Conservation (phyloP, 257 asterid genomes). For the Paulownia fortunei region DNA sequence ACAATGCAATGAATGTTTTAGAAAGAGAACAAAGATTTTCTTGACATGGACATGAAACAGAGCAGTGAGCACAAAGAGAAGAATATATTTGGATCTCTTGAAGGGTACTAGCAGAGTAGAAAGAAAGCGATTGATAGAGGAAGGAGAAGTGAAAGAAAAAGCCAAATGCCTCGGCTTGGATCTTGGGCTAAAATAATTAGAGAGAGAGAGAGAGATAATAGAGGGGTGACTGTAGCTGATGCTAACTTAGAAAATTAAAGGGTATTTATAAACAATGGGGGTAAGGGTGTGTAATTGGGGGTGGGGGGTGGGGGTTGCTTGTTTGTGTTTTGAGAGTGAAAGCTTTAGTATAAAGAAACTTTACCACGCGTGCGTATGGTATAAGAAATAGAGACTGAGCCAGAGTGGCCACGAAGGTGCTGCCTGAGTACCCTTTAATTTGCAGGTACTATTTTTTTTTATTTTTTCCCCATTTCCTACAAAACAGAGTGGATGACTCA, state of each 20-base stretch:
- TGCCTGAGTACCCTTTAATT: conserved; percentile 30
- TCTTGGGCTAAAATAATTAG: conserved; percentile 44
- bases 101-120: conserved; percentile 30
- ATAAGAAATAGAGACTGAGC: conserved; percentile 1
- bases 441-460: not conserved
- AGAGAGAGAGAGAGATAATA: conserved; percentile 10
- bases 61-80: not conserved
- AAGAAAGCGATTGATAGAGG: conserved; percentile 24
- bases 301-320: not conserved
- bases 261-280: not conserved
- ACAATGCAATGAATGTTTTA: not conserved
- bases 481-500: conserved; percentile 8
- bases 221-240: conserved; percentile 24
- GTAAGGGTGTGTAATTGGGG: too few relatives aligned
- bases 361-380: conserved; percentile 49
- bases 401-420: conserved; percentile 44
- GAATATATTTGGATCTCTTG: conserved; percentile 19
- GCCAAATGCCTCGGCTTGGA: conserved; percentile 63
- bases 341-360: conserved; percentile 15
- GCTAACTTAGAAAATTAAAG: conserved; percentile 15
- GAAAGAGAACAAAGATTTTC: not conserved
- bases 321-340: not conserved
- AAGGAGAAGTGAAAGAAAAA: conserved; percentile 30
- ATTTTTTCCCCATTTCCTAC: not conserved
- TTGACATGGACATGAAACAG: not conserved